Conservation (phyloP, 768 basidiomycete species). For the Lactarius hengduanensis region DNA sequence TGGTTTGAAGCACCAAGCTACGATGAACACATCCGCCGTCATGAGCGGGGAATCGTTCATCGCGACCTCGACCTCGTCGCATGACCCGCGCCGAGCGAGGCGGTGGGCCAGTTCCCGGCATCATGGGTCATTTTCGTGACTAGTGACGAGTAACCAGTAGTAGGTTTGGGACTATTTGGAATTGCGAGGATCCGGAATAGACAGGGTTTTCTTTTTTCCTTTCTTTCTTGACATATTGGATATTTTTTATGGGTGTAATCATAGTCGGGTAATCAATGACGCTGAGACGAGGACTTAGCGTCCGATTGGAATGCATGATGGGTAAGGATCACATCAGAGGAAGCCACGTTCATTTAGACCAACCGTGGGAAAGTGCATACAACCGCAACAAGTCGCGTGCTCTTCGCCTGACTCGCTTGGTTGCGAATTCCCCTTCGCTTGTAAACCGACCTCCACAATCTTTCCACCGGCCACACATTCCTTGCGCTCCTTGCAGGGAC, state of each 20-base stretch:
- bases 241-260: slow-evolving; percentile 13
- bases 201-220: slow-evolving; percentile 7
- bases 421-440: neutral
- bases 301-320: slow-evolving; percentile 1
- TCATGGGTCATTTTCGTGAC: slow-evolving; percentile 26
- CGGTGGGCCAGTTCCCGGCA: slow-evolving; percentile 23
- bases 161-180: slow-evolving; percentile 5
- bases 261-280: neutral
- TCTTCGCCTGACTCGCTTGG: slow-evolving; percentile 1
- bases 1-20: slow-evolving; percentile 5
- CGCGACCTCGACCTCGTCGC: slow-evolving; percentile 7
- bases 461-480: slow-evolving; percentile 3
- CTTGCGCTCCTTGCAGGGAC: neutral
- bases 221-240: slow-evolving; percentile 20
- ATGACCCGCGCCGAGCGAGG: slow-evolving; percentile 24
- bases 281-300: neutral
- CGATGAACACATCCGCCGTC: slow-evolving; percentile 25
- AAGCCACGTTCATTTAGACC: neutral
- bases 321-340: neutral
- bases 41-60: slow-evolving; percentile 26
- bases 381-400: slow-evolving; percentile 1
- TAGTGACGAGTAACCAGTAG: neutral
- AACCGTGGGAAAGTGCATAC: slow-evolving; percentile 17
- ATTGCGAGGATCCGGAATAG: slow-evolving; percentile 3
- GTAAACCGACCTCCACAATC: slow-evolving; percentile 2